A percentile compares a stretch with the other conserved stretches of the same genome.
Conservation (phyloP, 495 filamentous ascomycete genomes). For the Aspergillus panamensis region DNA sequence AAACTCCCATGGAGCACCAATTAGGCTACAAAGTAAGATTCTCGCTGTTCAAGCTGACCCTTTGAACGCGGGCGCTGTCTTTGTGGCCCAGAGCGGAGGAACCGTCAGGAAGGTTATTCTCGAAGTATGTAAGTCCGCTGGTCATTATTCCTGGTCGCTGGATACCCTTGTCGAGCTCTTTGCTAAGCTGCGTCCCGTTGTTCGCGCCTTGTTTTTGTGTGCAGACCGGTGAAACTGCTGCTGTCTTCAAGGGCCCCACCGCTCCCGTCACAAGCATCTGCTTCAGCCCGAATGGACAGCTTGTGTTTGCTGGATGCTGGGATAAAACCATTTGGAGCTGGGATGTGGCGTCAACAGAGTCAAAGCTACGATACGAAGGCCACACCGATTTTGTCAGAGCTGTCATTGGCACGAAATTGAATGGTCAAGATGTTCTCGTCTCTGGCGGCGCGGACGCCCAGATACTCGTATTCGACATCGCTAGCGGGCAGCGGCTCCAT, state of each 20-base stretch:
- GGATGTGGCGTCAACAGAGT: conserved; percentile 55
- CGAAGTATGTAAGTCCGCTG: conserved; percentile 68
- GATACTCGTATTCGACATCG: conserved; percentile 78
- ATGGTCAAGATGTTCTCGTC: conserved; percentile 64
- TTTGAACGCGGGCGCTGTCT: conserved; percentile 55
- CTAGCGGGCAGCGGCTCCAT: conserved; percentile 62
- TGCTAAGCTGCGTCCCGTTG: conserved; percentile 7
- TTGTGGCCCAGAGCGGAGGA: conserved; percentile 80
- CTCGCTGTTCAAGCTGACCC: conserved; percentile 73
- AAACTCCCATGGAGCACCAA: conserved; percentile 80
- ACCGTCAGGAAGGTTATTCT: conserved; percentile 67
- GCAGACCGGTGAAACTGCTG: conserved; percentile 49
- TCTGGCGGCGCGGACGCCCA: conserved; percentile 84
- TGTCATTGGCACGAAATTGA: conserved; percentile 50
- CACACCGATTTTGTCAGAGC: conserved; percentile 91
- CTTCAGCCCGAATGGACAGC: conserved; percentile 55
- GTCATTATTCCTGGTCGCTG: conserved; percentile 3
- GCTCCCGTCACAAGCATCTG: conserved; percentile 77
- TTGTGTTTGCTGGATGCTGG: conserved; percentile 86
- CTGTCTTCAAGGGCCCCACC: conserved; percentile 66
- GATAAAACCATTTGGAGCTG: conserved; percentile 88
- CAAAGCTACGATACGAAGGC: conserved; percentile 59
- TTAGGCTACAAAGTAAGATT: conserved; percentile 79
- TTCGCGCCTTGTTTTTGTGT: conserved; percentile 5
- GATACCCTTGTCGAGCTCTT: conserved; percentile 1